Percentiles rank a stretch among this genome's conserved stretches.
Conservation (phyloP, 176 grass and related monocot species). For the Chrysopogon serrulatus region DNA sequence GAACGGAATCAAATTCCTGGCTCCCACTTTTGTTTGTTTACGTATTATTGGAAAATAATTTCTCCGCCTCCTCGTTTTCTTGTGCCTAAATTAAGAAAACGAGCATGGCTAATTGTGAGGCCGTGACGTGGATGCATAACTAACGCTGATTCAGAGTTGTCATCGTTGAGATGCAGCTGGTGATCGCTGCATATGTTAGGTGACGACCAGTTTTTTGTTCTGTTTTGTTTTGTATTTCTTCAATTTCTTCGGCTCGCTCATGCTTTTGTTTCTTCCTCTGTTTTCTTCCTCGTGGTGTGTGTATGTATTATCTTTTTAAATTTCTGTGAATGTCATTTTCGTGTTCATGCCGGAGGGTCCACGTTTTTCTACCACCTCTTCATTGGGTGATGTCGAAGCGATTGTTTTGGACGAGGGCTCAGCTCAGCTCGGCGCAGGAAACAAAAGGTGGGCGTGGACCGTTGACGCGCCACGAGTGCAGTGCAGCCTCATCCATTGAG, state of each 20-base stretch:
- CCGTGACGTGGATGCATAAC: slow-evolving; percentile 11
- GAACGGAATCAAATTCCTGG: slow-evolving; percentile 2
- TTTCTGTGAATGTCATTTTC: neutral
- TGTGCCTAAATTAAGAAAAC: slow-evolving; percentile 29
- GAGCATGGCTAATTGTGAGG: neutral
- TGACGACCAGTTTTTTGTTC: neutral
- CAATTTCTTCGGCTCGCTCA: no score
- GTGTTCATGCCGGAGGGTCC: neutral
- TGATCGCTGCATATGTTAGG: neutral
- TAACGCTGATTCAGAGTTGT: neutral
- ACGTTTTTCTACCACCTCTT: slow-evolving; percentile 10
- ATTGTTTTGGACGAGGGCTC: neutral
- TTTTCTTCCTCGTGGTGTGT: neutral
- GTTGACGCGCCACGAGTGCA: slow-evolving; percentile 33
- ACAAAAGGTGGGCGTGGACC: slow-evolving; percentile 15
- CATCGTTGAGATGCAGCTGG: slow-evolving; percentile 16
- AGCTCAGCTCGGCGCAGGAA: neutral
- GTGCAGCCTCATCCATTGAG: neutral
- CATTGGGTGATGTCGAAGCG: slow-evolving; percentile 9
- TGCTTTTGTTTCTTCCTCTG: neutral
- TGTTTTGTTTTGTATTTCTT: neutral
- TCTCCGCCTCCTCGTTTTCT: slow-evolving; percentile 9
- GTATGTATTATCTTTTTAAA: neutral
- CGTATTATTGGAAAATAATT: neutral
- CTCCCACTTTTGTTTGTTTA: fast-evolving